These are phyloP conservation scores for Rhododendron ferrugineum DNA, from an alignment of 148 eudicot genomes.

Conservation along the genomic window DNA sequence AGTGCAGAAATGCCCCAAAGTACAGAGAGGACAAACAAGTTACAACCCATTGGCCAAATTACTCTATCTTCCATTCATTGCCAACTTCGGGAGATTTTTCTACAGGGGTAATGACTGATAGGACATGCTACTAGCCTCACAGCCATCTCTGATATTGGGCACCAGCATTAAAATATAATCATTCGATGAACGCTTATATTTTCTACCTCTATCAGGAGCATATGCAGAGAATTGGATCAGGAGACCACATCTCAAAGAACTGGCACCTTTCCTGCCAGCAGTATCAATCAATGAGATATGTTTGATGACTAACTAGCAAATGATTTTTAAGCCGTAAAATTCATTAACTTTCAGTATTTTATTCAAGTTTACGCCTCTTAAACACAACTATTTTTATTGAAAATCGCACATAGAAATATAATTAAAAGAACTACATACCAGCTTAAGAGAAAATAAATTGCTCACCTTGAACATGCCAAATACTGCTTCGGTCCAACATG, in stretches of 20 bases:
- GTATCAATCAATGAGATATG: slow-evolving; percentile 7
- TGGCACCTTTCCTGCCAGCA: slow-evolving; percentile 22
- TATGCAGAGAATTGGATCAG: background rate
- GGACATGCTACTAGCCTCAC: background rate
- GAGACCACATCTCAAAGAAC: slow-evolving; percentile 14
- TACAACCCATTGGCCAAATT: background rate
- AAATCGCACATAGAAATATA: background rate
- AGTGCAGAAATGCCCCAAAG: background rate
- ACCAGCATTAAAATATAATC: background rate
- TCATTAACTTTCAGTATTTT: background rate
- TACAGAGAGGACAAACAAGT: background rate
- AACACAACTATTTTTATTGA: background rate
- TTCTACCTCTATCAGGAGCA: slow-evolving; percentile 8
- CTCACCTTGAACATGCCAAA: slow-evolving; percentile 95
- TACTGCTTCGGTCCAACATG: slow-evolving; percentile 93
- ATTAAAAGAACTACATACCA: background rate
- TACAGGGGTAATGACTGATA: background rate
- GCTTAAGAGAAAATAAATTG: background rate
- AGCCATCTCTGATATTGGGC: background rate
- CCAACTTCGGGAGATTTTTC: background rate
- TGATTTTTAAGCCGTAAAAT: background rate
- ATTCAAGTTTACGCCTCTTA: background rate
- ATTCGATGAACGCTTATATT: background rate
- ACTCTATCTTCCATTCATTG: background rate
- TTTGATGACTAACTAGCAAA: background rate